phyloP scores from a whole-genome alignment of 202 grass and related monocot species.

The Tripidium arundinaceum region DNA sequence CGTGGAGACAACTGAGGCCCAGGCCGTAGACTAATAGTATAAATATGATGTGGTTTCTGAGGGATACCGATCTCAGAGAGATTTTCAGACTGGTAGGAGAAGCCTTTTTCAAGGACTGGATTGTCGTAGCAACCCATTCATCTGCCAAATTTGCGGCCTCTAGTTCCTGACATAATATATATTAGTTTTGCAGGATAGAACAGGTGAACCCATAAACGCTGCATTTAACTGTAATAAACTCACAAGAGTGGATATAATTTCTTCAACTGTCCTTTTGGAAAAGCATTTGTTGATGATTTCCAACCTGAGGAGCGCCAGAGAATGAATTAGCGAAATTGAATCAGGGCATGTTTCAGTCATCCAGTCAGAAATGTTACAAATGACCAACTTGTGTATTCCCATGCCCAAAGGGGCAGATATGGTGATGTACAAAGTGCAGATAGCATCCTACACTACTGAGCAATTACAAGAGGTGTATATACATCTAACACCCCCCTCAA shows the following conservation, averaged over 20 bases:
- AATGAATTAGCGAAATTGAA: neutral
- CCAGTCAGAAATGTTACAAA: constrained; percentile 35
- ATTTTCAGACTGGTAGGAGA: constrained; percentile 97
- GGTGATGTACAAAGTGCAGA: constrained; percentile 42
- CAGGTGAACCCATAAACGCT: neutral
- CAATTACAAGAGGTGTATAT: no score
- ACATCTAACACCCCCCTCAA: no score
- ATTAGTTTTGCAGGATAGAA: constrained; percentile 31
- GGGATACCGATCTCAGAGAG: constrained; percentile 75
- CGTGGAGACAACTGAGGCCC: neutral
- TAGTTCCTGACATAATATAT: constrained; percentile 58
- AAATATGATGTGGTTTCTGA: constrained; percentile 15
- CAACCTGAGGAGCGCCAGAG: constrained; percentile 40
- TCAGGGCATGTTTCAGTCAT: neutral
- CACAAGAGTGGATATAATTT: constrained; percentile 88
- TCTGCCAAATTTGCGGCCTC: constrained; percentile 46
- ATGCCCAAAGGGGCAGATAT: no score
- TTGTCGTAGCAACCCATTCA: constrained; percentile 62
- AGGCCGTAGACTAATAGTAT: neutral
- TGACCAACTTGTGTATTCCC: no score
- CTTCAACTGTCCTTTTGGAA: constrained; percentile 87
- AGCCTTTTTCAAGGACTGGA: constrained; percentile 75
- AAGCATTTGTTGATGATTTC: constrained; percentile 92
- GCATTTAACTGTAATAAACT: constrained; percentile 41
- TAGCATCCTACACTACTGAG: no score